Evolutionary conservation across 371 early-diverging fungal species (phyloP).

Genomic region (Mortierella sp.): DNA sequence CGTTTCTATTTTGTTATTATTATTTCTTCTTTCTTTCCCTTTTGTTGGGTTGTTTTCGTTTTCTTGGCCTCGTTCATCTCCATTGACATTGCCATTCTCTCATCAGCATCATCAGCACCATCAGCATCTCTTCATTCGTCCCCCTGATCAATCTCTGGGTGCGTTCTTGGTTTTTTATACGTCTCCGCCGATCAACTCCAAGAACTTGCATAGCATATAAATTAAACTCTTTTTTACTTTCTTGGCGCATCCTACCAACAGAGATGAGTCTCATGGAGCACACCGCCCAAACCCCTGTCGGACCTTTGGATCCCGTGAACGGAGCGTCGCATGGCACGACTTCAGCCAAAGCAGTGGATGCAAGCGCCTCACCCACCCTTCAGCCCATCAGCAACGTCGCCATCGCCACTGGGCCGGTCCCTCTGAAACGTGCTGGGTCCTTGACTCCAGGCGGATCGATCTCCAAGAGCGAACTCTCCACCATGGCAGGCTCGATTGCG

Average conservation of each 20-base stretch:
- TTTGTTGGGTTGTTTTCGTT: too few species aligned
- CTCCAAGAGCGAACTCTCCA: slow-evolving; percentile 47
- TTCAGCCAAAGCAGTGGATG: not conserved
- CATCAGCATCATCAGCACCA: too few species aligned
- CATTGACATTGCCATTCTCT: not conserved
- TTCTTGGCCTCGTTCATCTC: too few species aligned
- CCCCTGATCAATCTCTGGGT: not conserved
- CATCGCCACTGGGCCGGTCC: slow-evolving; percentile 2
- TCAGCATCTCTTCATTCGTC: slow-evolving; percentile 1
- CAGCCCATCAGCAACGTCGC: not conserved
- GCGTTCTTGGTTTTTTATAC: not conserved
- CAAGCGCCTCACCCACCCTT: slow-evolving; percentile 8
- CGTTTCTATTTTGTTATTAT: too few species aligned
- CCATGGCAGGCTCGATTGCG: slow-evolving; percentile 49
- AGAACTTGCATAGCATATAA: too few species aligned
- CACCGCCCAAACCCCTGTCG: not conserved
- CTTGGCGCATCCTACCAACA: slow-evolving; percentile 1
- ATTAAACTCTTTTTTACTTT: not conserved
- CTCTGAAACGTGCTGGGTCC: slow-evolving; percentile 26
- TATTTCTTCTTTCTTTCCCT: too few species aligned
- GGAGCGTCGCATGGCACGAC: not conserved
- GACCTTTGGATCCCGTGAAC: slow-evolving; percentile 10
- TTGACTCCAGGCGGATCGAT: slow-evolving; percentile 47
- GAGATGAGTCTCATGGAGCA: not conserved
- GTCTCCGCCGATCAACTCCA: not conserved